Evolutionary conservation across 2,329 filamentous ascomycete genomes (phyloP), one percentile per base, ranked within the genome.

Genomic region (Alternaria dauci): DNA sequence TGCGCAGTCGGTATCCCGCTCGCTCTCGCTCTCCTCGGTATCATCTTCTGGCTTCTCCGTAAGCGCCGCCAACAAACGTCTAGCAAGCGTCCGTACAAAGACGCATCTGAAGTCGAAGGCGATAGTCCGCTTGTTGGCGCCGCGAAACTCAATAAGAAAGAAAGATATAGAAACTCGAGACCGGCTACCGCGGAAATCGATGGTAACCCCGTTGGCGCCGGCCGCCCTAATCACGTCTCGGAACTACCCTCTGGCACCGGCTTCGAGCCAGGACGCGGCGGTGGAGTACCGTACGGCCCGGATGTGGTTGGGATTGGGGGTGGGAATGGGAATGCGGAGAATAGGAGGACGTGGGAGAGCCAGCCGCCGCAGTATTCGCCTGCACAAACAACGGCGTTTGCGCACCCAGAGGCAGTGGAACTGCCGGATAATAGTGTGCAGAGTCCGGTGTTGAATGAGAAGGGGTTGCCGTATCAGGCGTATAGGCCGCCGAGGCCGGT

Each of bases 1-100:
- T 75, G 71, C 52, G 74, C 76, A 11, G 76, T 78, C 39, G 76
- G 76, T 16, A 75, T 78, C 50, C 76, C 76, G 5, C 69, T 78
- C 44, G 73, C 58, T 8, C 67, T 78, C 32, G 71, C 71, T 6
- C 55, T 78, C 4, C 8, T 72, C 41, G 74, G 67, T 9, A 73
- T 78, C 18, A 46, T 77, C 11, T 26, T 71, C 55, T 78, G 73
- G 72, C 67, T 76, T 32, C 43, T 76, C 36, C 75, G 72, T 58
- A 76, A 76, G 63, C 74, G 71, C 36, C 62, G 63, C 32, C 59
- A 72, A 23, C 67, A 72, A 48, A 68, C 71, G 9, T 26, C 55
- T 1, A 58, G 62, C 14, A 23, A 23, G 2, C 20, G 20, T 23
- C 59, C 65, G 7, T 71, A 72, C 57, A 63, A 68, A 6, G 47